phyloP scores from a whole-genome alignment of 805 yeast species.

The Jamesozyma hellenica region DNA sequence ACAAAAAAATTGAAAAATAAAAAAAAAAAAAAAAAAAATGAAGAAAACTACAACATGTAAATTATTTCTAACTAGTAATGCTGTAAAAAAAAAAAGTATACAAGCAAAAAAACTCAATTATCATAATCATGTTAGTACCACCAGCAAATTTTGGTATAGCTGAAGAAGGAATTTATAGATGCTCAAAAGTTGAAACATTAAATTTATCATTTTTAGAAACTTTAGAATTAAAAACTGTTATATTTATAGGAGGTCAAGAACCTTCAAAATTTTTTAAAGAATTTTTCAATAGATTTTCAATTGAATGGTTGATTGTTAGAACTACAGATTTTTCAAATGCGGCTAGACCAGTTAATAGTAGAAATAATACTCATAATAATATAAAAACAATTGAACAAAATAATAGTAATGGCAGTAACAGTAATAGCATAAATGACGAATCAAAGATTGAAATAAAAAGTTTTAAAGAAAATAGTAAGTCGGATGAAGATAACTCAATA shows the following conservation, averaged over 20 bases:
- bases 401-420: constrained; percentile 1
- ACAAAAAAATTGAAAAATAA: too few species aligned
- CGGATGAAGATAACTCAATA: too few species aligned
- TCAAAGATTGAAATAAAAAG: neutral
- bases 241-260: constrained; percentile 74
- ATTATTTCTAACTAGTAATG: too few species aligned
- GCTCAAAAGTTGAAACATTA: constrained; percentile 67
- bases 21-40: too few species aligned
- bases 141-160: constrained; percentile 90
- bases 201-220: constrained; percentile 73
- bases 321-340: constrained; percentile 24
- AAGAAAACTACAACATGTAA: too few species aligned
- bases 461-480: neutral
- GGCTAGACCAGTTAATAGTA: constrained; percentile 1
- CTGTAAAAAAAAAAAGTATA: too few species aligned
- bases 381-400: constrained; percentile 2
- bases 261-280: constrained; percentile 64
- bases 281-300: constrained; percentile 48
- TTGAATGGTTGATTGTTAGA: constrained; percentile 36
- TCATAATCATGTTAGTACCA: constrained; percentile 63
- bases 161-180: constrained; percentile 77
- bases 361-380: neutral
- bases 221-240: constrained; percentile 52
- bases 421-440: neutral
- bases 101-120: too few species aligned